These are phyloP conservation scores for Juglanconis juglandina DNA, from an alignment of 2,329 filamentous ascomycete genomes.

Conservation along the genomic window DNA sequence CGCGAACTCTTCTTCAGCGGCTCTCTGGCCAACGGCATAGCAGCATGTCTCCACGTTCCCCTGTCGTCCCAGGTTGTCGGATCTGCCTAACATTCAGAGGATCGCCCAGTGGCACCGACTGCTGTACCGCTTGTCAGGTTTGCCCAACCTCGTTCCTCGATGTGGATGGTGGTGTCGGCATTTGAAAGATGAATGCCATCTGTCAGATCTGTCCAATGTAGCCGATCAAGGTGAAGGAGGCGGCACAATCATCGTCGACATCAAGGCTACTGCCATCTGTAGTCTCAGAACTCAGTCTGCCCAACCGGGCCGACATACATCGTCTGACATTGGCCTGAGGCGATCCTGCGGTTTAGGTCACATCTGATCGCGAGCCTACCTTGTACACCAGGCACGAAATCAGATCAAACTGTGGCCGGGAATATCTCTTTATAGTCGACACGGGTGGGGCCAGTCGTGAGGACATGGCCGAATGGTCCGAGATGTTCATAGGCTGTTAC, in stretches of 20 bases:
- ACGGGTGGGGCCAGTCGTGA: neutral
- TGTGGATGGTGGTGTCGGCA: neutral
- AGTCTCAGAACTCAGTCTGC: neutral
- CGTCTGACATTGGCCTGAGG: neutral
- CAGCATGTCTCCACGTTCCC: conserved; percentile 8
- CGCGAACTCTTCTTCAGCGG: neutral
- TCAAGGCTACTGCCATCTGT: too few relatives aligned
- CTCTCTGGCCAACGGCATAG: neutral
- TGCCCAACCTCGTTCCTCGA: neutral
- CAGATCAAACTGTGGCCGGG: neutral
- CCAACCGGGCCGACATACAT: neutral
- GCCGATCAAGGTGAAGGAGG: neutral
- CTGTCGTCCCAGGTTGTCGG: conserved; percentile 12
- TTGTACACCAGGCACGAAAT: too few relatives aligned
- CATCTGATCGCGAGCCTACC: neutral
- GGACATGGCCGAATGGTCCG: neutral
- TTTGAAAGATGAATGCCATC: neutral
- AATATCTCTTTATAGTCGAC: neutral
- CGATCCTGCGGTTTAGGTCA: neutral
- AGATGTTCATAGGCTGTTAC: neutral
- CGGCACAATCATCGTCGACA: neutral
- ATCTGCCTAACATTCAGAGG: neutral
- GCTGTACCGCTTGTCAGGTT: neutral
- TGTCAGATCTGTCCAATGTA: neutral
- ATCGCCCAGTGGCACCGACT: neutral